These are phyloP conservation scores for Phytophthora sansomeana DNA, from an alignment of 352 stramenopile species.

Conservation along the genomic window DNA sequence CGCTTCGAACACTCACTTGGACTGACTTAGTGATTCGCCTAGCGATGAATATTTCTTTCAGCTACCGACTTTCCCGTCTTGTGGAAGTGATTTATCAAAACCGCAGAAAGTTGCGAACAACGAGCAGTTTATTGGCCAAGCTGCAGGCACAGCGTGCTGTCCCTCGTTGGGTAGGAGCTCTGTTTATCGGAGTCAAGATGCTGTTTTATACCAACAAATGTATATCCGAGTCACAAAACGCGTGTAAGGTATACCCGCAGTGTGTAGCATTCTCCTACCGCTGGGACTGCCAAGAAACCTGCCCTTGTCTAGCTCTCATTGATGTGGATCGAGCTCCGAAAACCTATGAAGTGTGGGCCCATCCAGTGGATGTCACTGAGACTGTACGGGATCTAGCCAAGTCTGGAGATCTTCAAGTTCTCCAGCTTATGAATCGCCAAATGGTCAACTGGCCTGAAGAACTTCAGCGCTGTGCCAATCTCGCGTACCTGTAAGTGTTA, in stretches of 20 bases:
- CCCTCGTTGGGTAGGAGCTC: slow-evolving; percentile 7
- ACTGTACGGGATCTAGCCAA: slow-evolving; percentile 15
- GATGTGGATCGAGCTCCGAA: slow-evolving; percentile 23
- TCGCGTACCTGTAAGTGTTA: slow-evolving; percentile 18
- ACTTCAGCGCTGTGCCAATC: slow-evolving; percentile 9
- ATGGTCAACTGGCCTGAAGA: slow-evolving; percentile 14
- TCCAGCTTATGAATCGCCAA: slow-evolving; percentile 33
- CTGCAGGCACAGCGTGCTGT: slow-evolving; percentile 2
- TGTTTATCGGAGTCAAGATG: slow-evolving; percentile 9
- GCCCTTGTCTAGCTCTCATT: slow-evolving; percentile 41
- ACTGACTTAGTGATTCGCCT: slow-evolving; percentile 15
- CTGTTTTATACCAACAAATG: slow-evolving; percentile 18
- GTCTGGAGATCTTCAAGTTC: slow-evolving; percentile 13
- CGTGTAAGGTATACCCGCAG: slow-evolving; percentile 1
- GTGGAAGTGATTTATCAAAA: slow-evolving; percentile 25
- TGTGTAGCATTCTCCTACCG: slow-evolving; percentile 13
- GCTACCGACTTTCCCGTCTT: slow-evolving; percentile 26
- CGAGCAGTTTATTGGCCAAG: neutral
- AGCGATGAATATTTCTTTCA: slow-evolving; percentile 36
- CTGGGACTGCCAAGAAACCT: slow-evolving; percentile 12
- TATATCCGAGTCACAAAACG: slow-evolving; percentile 15
- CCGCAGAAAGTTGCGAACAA: neutral
- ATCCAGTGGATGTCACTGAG: slow-evolving; percentile 11
- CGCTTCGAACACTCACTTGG: slow-evolving; percentile 24
- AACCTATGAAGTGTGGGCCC: slow-evolving; percentile 14